Evolutionary conservation across 306 rosid species (phyloP).

Genomic region (Vigna hirtella): DNA sequence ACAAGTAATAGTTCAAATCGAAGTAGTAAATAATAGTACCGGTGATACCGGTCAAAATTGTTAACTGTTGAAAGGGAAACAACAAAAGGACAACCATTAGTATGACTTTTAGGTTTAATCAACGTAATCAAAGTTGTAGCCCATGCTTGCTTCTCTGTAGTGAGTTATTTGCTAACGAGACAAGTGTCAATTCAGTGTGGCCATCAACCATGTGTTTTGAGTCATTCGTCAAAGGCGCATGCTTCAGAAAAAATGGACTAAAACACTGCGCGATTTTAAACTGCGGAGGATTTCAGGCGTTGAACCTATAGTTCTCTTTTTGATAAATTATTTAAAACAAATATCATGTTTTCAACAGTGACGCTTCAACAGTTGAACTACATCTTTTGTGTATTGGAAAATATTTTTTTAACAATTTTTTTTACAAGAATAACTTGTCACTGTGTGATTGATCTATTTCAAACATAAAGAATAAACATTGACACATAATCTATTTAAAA

Average conservation of each 20-base stretch:
- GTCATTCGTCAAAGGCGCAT: background rate
- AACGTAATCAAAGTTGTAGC: conserved; percentile 4
- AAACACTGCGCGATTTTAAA: background rate
- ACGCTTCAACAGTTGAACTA: background rate
- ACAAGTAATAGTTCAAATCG: conserved; percentile 13
- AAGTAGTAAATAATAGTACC: background rate
- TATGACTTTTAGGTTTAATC: conserved; percentile 31
- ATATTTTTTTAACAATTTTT: too few relatives aligned
- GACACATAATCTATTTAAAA: too few relatives aligned
- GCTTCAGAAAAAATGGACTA: conserved; percentile 11
- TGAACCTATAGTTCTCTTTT: background rate
- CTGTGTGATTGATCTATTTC: too few relatives aligned
- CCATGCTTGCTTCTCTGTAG: conserved; percentile 11
- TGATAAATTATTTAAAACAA: background rate
- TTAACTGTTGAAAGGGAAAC: background rate
- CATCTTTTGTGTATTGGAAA: too few relatives aligned
- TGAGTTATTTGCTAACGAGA: background rate
- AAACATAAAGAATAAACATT: too few relatives aligned
- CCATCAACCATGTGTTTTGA: background rate
- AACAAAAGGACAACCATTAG: background rate
- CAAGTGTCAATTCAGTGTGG: conserved; percentile 20
- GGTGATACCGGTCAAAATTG: conserved; percentile 44
- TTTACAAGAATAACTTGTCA: too few relatives aligned
- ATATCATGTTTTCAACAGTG: conserved; percentile 5
- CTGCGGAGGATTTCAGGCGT: background rate